Base-by-base conservation (phyloP, 345 rosid species). In the Syzygium grande region DNA sequence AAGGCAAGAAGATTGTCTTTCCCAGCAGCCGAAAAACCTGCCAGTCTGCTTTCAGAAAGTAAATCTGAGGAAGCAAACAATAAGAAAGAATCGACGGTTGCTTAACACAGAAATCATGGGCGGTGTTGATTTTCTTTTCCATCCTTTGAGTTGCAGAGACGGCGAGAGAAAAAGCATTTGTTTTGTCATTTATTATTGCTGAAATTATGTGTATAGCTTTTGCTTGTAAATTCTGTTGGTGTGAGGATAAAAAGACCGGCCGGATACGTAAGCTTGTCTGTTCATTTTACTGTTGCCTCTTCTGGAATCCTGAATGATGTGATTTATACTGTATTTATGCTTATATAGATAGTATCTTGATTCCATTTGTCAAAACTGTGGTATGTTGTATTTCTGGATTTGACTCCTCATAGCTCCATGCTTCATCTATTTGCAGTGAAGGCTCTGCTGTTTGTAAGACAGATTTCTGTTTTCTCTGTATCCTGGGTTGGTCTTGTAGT, bases 1-100 rank as follows among this genome's bases (percentile, higher is more conserved):
- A 95, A 89, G 87, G 92, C 95, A 6, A 90, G 97, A 87, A 95
- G 98, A 89, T 86, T 98, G 88, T 92, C 98, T 68, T 96, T 88
- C 89, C 97, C 98, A 0, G 92, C 92, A 73, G 93, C 93, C 5
- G 93, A 87, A 80, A 94, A 95, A 87, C 91, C 85, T 52, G 84
- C 86, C 63, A 29, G 0, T 1, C 51, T 2, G 49, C 55, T 51
- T 85, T 41, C 90, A 34, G 89, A 90, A 89, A 84, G 87, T 79
- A 78, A 89, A 68, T 61, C 90, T 83, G 90, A 88, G 84, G 92
- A 87, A 90, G 89, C 85, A 46, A 88, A 87, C 30, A 19, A 17
- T 14, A 84, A 73, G 88, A 86, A 73, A 73, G 2, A 2, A 73
- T 10, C 25, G 14, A 10, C 49, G 2, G 80, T 19, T 73, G 80